Percentiles rank a stretch among this genome's conserved stretches.
These are phyloP conservation scores for Abrus pulchellus DNA, from an alignment of 306 rosid species.

Conservation along the genomic window DNA sequence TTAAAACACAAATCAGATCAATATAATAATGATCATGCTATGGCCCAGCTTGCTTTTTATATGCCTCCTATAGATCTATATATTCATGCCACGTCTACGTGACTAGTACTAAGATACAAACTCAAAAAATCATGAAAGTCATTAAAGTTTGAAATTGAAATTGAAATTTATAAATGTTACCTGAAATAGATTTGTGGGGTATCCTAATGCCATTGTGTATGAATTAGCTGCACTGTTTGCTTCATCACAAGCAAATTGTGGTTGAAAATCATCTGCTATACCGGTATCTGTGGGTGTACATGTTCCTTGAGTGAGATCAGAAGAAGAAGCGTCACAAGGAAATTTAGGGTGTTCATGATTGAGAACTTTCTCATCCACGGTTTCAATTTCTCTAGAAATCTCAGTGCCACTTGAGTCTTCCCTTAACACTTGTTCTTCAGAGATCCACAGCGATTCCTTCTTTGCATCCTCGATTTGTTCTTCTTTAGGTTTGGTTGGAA, in stretches of 20 bases:
- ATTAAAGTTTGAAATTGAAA: conserved; percentile 20
- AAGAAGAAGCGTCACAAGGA: conserved; percentile 81
- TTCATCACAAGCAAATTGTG: conserved; percentile 82
- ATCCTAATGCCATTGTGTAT: conserved; percentile 59
- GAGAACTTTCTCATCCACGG: conserved; percentile 52
- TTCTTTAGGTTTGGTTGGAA: conserved; percentile 54
- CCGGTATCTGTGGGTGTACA: conserved; percentile 64
- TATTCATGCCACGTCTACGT: conserved; percentile 51
- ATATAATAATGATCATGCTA: conserved; percentile 54
- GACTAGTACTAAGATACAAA: conserved; percentile 37
- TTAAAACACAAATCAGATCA: conserved; percentile 36
- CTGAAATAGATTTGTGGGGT: conserved; percentile 71
- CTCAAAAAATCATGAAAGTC: conserved; percentile 19
- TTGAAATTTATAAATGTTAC: conserved; percentile 43
- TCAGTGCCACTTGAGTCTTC: conserved; percentile 63
- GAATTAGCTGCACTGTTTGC: conserved; percentile 74
- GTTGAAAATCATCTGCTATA: conserved; percentile 72
- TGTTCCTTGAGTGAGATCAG: conserved; percentile 95
- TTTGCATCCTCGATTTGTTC: conserved; percentile 47
- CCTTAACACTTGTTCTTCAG: conserved; percentile 51
- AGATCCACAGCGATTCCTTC: conserved; percentile 49
- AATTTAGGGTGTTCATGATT: conserved; percentile 58
- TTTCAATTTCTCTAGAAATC: conserved; percentile 61
- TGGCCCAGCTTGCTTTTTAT: conserved; percentile 51
- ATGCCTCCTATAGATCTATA: conserved; percentile 33